These are phyloP conservation scores for Globisporangium splendens DNA, from an alignment of 352 stramenopile species.

Conservation along the genomic window DNA sequence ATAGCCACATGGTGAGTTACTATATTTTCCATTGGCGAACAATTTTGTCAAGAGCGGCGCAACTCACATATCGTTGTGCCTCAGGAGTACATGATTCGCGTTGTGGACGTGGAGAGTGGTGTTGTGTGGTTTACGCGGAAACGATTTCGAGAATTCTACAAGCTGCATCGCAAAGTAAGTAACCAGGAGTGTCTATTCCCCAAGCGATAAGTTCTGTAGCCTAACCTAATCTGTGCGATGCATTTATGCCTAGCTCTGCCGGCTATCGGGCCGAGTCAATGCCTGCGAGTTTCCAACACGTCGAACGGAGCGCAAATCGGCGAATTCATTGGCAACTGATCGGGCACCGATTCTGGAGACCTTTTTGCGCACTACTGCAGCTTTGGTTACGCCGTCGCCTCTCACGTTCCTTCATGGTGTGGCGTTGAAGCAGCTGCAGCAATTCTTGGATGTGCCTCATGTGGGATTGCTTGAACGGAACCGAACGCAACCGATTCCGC, in stretches of 20 bases:
- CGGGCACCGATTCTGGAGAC: constrained; percentile 69
- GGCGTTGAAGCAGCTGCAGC: constrained; percentile 75
- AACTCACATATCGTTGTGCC: constrained; percentile 2
- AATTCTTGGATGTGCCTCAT: constrained; percentile 77
- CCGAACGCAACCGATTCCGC: constrained; percentile 70
- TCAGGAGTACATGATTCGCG: constrained; percentile 83
- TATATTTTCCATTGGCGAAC: background rate
- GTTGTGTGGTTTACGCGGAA: constrained; percentile 84
- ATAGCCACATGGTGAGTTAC: constrained; percentile 59
- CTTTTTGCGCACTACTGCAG: constrained; percentile 69
- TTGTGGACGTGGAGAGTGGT: constrained; percentile 81
- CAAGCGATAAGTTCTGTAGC: too few relatives aligned
- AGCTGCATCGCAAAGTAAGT: constrained; percentile 76
- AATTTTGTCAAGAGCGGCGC: background rate
- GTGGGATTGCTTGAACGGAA: constrained; percentile 70
- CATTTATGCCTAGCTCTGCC: constrained; percentile 40
- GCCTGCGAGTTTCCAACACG: constrained; percentile 72
- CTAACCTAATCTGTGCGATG: too few relatives aligned
- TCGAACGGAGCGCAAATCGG: constrained; percentile 48
- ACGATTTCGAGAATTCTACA: constrained; percentile 79
- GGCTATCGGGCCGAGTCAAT: constrained; percentile 59
- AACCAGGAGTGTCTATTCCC: background rate
- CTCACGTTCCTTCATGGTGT: constrained; percentile 71
- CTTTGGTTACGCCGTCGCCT: constrained; percentile 71
- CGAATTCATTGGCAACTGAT: constrained; percentile 55